A percentile compares a stretch with the other conserved stretches of the same genome.
These are phyloP conservation scores for Xylariaceae sp. DNA, from an alignment of 2,329 filamentous ascomycete genomes.

Conservation along the genomic window DNA sequence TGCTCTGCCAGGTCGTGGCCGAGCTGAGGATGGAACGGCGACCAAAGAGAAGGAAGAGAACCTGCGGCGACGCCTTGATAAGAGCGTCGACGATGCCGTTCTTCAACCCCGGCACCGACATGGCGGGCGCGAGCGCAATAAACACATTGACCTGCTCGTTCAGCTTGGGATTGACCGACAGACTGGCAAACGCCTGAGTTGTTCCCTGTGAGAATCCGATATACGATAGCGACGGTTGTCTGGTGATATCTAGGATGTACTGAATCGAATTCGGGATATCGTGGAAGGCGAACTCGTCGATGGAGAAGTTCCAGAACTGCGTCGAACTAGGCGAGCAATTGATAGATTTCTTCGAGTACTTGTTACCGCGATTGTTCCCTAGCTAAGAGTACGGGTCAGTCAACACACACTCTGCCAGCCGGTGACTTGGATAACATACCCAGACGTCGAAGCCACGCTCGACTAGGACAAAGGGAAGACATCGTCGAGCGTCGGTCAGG, in stretches of 20 bases:
- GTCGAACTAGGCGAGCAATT: slow-evolving; percentile 66
- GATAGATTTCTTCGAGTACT: slow-evolving; percentile 95
- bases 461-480: slow-evolving; percentile 81
- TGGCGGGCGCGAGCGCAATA: slow-evolving; percentile 90
- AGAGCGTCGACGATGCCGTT: slow-evolving; percentile 90
- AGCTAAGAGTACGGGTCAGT: slow-evolving; percentile 48
- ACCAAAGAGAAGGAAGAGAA: slow-evolving; percentile 89
- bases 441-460: slow-evolving; percentile 94
- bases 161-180: slow-evolving; percentile 85
- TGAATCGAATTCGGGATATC: slow-evolving; percentile 93
- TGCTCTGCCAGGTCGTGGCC: slow-evolving; percentile 94
- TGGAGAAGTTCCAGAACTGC: slow-evolving; percentile 95
- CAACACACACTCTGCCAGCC: background rate
- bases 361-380: slow-evolving; percentile 97
- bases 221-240: slow-evolving; percentile 81
- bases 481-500: slow-evolving; percentile 77
- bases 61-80: slow-evolving; percentile 86
- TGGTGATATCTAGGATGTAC: slow-evolving; percentile 82
- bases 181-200: slow-evolving; percentile 88
- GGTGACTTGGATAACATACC: slow-evolving; percentile 43
- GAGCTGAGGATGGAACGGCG: slow-evolving; percentile 86
- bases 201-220: slow-evolving; percentile 97
- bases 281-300: slow-evolving; percentile 96
- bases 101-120: slow-evolving; percentile 87
- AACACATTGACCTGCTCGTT: slow-evolving; percentile 95